Evolutionary conservation across 2,329 filamentous ascomycete genomes (phyloP).

Genomic region (Cryphonectria parasitica): DNA sequence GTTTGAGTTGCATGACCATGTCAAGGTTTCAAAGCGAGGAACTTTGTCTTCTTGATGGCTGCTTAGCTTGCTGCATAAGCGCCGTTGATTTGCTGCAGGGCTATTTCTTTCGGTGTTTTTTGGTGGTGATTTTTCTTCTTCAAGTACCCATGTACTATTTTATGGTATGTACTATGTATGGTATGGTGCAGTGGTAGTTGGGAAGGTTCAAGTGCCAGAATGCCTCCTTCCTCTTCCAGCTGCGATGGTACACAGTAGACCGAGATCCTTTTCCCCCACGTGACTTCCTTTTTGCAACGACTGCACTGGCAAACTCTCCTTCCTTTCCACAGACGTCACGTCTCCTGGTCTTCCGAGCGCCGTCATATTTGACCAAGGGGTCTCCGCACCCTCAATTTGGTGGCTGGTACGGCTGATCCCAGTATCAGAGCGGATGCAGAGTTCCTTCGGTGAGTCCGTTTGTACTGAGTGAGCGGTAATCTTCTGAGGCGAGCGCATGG

Average conservation of each 20-base stretch:
- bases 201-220: neutral
- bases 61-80: neutral
- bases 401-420: neutral
- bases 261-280: neutral
- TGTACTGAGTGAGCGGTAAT: neutral
- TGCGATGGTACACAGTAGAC: neutral
- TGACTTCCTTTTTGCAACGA: neutral
- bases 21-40: neutral
- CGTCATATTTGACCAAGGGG: neutral
- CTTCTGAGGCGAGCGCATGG: neutral
- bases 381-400: neutral
- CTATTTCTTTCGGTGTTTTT: neutral
- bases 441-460: slow-evolving; percentile 4
- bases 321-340: neutral
- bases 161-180: neutral
- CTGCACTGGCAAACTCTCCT: neutral
- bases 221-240: slow-evolving; percentile 4
- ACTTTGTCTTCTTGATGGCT: neutral
- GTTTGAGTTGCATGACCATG: neutral
- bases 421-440: neutral
- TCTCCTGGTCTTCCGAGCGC: neutral
- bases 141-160: neutral
- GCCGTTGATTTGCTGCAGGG: neutral
- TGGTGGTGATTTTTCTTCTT: no score
- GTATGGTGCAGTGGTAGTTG: neutral